A percentile compares a stretch with the other conserved stretches of the same genome.
These are phyloP conservation scores for Exophiala spinifera DNA, from an alignment of 2,329 filamentous ascomycete genomes.

Conservation along the genomic window DNA sequence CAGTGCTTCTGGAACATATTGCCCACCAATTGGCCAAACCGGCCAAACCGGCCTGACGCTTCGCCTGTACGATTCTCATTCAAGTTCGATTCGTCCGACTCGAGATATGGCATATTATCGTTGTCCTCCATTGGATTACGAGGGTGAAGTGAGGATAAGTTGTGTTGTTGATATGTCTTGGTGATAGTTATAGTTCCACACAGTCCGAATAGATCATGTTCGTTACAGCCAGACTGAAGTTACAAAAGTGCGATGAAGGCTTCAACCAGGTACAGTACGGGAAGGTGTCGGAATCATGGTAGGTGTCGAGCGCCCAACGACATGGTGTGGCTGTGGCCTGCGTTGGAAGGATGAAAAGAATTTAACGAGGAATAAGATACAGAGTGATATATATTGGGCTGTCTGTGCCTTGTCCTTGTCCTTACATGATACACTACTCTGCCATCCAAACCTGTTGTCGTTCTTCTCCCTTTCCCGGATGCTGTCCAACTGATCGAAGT, in stretches of 20 bases:
- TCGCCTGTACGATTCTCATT: not conserved
- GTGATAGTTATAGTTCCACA: not conserved
- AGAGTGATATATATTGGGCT: not conserved
- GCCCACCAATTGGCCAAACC: constrained; percentile 83
- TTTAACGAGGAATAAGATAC: not conserved
- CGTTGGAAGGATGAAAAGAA: not conserved
- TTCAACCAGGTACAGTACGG: no score
- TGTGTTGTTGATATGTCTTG: not conserved
- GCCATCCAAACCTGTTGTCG: not conserved
- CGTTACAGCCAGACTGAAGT: not conserved
- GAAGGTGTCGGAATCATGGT: not conserved
- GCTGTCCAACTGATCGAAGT: not conserved
- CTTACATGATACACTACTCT: not conserved
- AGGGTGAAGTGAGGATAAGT: not conserved
- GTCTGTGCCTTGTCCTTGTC: not conserved
- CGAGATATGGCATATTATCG: not conserved
- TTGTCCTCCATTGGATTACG: not conserved
- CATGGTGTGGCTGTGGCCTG: not conserved
- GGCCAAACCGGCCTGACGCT: constrained; percentile 65
- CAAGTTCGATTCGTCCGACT: not conserved
- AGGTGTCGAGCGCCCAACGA: not conserved
- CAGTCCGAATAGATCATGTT: not conserved
- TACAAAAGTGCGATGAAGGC: not conserved
- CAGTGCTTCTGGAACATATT: constrained; percentile 94
- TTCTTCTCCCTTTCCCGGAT: not conserved